Evolutionary conservation across 176 grass and related monocot species (phyloP).

Genomic region (Tuctoria greenei): DNA sequence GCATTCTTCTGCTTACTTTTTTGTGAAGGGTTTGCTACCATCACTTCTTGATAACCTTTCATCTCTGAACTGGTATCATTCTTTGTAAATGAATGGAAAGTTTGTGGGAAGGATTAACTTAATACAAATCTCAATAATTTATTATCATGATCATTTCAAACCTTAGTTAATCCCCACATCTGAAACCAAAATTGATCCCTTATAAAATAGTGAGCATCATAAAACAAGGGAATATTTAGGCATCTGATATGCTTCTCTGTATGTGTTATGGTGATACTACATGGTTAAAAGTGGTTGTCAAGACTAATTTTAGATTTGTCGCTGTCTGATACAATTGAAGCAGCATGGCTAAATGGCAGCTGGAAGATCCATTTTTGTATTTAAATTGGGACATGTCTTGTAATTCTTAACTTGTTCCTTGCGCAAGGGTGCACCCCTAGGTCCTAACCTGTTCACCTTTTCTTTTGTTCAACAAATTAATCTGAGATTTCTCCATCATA

Average conservation of each 20-base stretch:
- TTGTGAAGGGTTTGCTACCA: neutral
- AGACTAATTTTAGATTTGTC: neutral
- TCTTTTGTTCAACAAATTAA: neutral
- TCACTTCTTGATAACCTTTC: neutral
- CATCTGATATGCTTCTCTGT: neutral
- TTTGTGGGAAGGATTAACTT: neutral
- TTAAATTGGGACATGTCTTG: neutral
- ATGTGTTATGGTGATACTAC: neutral
- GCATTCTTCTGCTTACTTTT: slow-evolving; percentile 1
- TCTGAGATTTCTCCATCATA: neutral
- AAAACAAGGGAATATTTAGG: neutral
- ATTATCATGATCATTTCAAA: slow-evolving; percentile 5
- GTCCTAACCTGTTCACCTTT: neutral
- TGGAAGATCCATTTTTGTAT: neutral
- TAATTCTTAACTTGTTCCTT: neutral
- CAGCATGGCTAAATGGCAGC: neutral
- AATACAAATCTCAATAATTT: neutral
- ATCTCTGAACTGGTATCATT: neutral
- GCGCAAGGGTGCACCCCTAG: neutral
- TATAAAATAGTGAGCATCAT: neutral
- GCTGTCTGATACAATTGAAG: neutral
- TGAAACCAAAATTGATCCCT: neutral
- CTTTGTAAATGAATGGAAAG: slow-evolving; percentile 1
- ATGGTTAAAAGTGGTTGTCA: neutral
- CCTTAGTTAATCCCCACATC: slow-evolving; percentile 1